Evolutionary conservation across 768 basidiomycete genomes (phyloP), one percentile per base, ranked within the genome.

Genomic region (Macrolepiota dolichaula): DNA sequence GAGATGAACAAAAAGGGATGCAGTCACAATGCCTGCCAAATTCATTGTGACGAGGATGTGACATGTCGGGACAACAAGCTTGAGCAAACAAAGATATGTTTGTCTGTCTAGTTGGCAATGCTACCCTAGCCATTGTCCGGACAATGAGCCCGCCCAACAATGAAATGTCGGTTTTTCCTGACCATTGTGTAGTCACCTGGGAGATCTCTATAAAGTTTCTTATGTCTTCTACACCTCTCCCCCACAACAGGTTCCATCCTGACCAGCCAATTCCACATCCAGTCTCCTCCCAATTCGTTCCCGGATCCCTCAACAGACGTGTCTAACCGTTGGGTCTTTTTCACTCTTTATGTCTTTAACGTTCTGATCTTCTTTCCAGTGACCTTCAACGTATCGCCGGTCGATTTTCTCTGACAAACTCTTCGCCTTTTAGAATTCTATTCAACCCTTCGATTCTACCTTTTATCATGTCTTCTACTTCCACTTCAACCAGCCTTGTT

Each of bases 121-220:
- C 25, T 7, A 25, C 47, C 10, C 6, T 17, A 24, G 25, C 12
- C 47, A 49, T 49, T 49, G 47, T 49, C 25, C 47, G 19, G 47
- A 49, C 47, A 49, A 49, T 49, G 47, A 49, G 13, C 9, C 47
- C 47, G 25, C 11, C 3, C n/a, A 2, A 47, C 13, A 44, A 38
- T 7, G 29, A 46, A 27, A 57, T 40, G 13, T 38, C 40, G 4
- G 51, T 36, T 12, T 3, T 32, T 19, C 24, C 44, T n/a, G 12
- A 46, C 25, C 32, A 9, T 49, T 57, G 27, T 58, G 32, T 51
- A 67, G 77, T 78, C 2, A 76, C 79, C 3, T 74, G 68, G n/a
- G 80, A 83, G 12, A 82, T 82, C 67, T 79, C 79, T 11, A 81
- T 79, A 59, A 81, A 85, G 74, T 69, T 80, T 59, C 22, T 19